Evolutionary conservation across 2,329 filamentous ascomycete genomes (phyloP).

Genomic region (Aspergillus versicolor): DNA sequence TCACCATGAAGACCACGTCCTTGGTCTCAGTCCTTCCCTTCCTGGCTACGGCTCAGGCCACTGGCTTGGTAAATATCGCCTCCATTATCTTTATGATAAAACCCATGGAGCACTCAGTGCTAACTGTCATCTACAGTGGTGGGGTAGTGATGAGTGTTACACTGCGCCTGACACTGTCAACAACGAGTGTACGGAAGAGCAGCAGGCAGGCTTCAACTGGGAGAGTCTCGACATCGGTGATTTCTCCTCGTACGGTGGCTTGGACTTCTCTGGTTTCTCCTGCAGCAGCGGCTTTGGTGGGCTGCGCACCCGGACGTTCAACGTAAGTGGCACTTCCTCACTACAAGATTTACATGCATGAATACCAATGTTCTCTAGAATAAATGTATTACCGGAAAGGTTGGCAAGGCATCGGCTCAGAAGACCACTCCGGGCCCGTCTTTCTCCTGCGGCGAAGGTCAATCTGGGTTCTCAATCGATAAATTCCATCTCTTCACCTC

Average conservation of each 20-base stretch:
- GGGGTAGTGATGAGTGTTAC: constrained; percentile 57
- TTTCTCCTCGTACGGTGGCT: constrained; percentile 68
- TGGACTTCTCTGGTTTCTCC: constrained; percentile 70
- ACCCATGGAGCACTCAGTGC: background rate
- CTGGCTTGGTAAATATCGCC: constrained; percentile 43
- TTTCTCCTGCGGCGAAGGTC: constrained; percentile 56
- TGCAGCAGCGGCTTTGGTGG: constrained; percentile 60
- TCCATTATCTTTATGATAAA: background rate
- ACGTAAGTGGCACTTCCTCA: background rate
- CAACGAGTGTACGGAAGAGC: constrained; percentile 73
- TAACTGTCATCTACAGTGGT: constrained; percentile 35
- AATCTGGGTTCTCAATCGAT: constrained; percentile 69
- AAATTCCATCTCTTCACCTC: constrained; percentile 71
- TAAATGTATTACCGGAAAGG: constrained; percentile 63
- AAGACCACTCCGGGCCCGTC: constrained; percentile 51
- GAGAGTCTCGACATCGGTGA: constrained; percentile 58
- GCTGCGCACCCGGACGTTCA: constrained; percentile 15
- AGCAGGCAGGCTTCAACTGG: constrained; percentile 73
- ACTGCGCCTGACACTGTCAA: constrained; percentile 68
- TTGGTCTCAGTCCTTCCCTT: constrained; percentile 36
- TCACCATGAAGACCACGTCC: constrained; percentile 28
- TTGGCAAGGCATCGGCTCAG: constrained; percentile 26
- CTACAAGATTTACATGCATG: background rate
- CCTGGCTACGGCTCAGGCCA: constrained; percentile 46
- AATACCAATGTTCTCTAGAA: constrained; percentile 32